Percentiles rank a stretch among this genome's conserved stretches.
Evolutionary conservation across 2,329 filamentous ascomycete species (phyloP).

Genomic region (Claviceps purpurea): DNA sequence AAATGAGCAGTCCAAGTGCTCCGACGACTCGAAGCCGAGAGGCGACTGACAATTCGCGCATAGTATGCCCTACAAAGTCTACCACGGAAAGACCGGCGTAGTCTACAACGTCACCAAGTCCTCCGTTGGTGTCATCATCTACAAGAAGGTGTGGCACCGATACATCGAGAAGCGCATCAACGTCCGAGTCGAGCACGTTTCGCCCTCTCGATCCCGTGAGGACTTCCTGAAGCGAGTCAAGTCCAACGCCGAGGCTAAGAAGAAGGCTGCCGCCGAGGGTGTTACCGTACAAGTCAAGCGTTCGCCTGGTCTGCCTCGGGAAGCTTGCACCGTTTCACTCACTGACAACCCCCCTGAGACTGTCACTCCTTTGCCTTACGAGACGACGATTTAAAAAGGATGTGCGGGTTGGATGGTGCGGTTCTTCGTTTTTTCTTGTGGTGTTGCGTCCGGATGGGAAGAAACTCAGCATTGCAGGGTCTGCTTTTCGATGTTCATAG

Average conservation of each 20-base stretch:
- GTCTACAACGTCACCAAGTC: conserved; percentile 99
- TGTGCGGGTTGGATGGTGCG: conserved; percentile 7
- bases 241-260: conserved; percentile 85
- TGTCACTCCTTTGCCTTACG: conserved; percentile 83
- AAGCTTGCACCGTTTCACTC: conserved; percentile 64
- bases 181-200: conserved; percentile 95
- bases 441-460: conserved; percentile 30
- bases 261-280: conserved; percentile 83
- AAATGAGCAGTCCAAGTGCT: neutral
- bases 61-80: conserved; percentile 98
- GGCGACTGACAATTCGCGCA: conserved; percentile 22
- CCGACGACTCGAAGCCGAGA: neutral
- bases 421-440: conserved; percentile 27
- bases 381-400: conserved; percentile 80
- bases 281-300: conserved; percentile 86
- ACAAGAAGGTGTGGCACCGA: conserved; percentile 98
- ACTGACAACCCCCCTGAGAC: conserved; percentile 83
- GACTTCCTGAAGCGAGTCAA: conserved; percentile 96
- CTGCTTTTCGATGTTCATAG: conserved; percentile 29
- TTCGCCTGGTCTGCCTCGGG: conserved; percentile 66
- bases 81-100: conserved; percentile 98
- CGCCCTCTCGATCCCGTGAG: conserved; percentile 86
- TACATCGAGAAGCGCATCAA: conserved; percentile 99
- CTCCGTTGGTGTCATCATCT: conserved; percentile 95
- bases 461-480: conserved; percentile 30